These are phyloP conservation scores for Bullera alba DNA, from an alignment of 768 basidiomycete species.

Conservation along the genomic window DNA sequence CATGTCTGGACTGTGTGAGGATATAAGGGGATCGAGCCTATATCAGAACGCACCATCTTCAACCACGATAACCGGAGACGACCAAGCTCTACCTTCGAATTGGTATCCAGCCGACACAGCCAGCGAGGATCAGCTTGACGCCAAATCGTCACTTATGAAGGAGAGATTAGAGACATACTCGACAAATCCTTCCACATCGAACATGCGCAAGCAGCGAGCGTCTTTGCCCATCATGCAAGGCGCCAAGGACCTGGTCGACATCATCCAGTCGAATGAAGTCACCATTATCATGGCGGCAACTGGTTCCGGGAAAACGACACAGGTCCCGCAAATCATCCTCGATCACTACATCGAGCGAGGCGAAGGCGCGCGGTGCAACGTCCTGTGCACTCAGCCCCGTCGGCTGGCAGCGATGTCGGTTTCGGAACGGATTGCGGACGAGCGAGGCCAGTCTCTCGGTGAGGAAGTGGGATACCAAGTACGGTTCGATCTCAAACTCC, in stretches of 20 bases:
- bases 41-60: conserved; percentile 53
- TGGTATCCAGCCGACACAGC: conserved; percentile 7
- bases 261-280: conserved; percentile 70
- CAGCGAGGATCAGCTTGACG: conserved; percentile 33
- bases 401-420: conserved; percentile 86
- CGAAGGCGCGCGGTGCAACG: conserved; percentile 77
- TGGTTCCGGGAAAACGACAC: conserved; percentile 83
- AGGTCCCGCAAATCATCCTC: conserved; percentile 84
- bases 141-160: conserved; percentile 58
- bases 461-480: conserved; percentile 80
- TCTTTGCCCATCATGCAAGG: conserved; percentile 69
- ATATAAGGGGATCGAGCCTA: conserved; percentile 59
- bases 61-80: conserved; percentile 5
- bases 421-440: conserved; percentile 81
- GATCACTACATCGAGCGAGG: conserved; percentile 71
- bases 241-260: conserved; percentile 59
- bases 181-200: conserved; percentile 55
- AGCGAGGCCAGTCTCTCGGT: conserved; percentile 69
- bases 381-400: conserved; percentile 88
- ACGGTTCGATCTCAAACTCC: conserved; percentile 74
- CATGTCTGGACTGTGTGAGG: conserved; percentile 62
- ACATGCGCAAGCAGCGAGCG: conserved; percentile 62
- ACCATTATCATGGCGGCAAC: conserved; percentile 50
- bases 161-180: conserved; percentile 58
- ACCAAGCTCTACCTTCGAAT: conserved; percentile 13